A percentile compares a stretch with the other conserved stretches of the same genome.
Conservation (phyloP, 768 basidiomycete species). For the Pulveroboletus ravenelii region DNA sequence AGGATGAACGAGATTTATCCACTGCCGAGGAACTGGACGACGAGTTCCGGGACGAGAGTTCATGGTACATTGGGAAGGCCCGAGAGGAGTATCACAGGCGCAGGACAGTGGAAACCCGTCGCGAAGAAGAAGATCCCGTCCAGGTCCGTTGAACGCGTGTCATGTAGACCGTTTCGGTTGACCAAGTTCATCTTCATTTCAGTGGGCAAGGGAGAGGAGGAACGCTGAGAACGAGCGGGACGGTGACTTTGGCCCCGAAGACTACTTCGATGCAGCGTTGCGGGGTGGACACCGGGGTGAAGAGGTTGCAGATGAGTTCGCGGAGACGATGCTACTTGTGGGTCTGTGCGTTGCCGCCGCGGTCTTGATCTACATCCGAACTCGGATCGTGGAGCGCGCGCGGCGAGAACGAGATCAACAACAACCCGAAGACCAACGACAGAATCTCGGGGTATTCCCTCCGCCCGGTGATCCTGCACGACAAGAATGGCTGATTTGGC, state of each 20-base stretch:
- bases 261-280: constrained; percentile 69
- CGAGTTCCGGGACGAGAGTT: constrained; percentile 44
- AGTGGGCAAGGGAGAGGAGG: constrained; percentile 78
- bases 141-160: constrained; percentile 43
- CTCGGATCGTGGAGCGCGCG: constrained; percentile 69
- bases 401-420: constrained; percentile 55
- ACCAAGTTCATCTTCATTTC: constrained; percentile 7
- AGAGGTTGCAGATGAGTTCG: constrained; percentile 64
- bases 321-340: constrained; percentile 77
- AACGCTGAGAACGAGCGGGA: constrained; percentile 70
- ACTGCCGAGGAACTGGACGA: constrained; percentile 27
- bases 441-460: constrained; percentile 50
- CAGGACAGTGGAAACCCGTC: constrained; percentile 37
- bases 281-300: constrained; percentile 59
- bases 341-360: constrained; percentile 69
- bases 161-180: not conserved
- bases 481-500: constrained; percentile 61
- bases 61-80: constrained; percentile 83
- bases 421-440: constrained; percentile 32
- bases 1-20: constrained; percentile 4
- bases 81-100: constrained; percentile 70
- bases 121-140: constrained; percentile 61
- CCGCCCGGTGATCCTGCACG: constrained; percentile 59
- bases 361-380: constrained; percentile 71
- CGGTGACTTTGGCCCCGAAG: constrained; percentile 73